Evolutionary conservation across 2,329 filamentous ascomycete genomes (phyloP), one percentile per base, ranked within the genome.

Genomic region (Hirsutella minnesotensis): DNA sequence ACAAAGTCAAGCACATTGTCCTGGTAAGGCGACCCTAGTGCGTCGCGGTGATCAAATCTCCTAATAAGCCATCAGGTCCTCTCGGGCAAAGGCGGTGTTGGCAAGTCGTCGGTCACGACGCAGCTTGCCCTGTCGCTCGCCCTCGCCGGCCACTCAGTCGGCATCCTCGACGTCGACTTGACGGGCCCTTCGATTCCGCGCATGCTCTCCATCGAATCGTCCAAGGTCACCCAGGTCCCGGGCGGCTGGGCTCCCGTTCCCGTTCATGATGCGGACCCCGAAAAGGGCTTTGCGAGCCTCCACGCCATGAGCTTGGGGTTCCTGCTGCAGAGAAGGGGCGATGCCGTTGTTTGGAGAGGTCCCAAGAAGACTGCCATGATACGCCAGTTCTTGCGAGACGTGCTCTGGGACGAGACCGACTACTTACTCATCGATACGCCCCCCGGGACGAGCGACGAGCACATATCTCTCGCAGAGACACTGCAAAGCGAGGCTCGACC

Each of bases 361-460:
- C 92, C 92, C 3, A 98, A 98, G 66, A 98, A 98, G 68, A 98
- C 92, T 4, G 92, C 92, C 40, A 98, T 98, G 92, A 87, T 98
- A 45, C 80, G 89, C 34, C 92, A 98, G 61, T 98, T 98, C 58
- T 70, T 98, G 22, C 83, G 85, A 1, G 89, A 95, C 56, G 89
- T 95, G 4, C 72, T 86, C 24, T 96, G 92, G 92, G 75, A 78
- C 42, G 75, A 81, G 20, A 77, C 86, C n/a, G 90, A 96, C 60
- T 96, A 86, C 57, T 72, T 98, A 1, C 75, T 98, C 46, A 86
- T 98, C 56, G 92, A 98, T 62, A 98, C 92, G 3, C 92, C 92
- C 12, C 92, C 92, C 0, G 92, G 92, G 3, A 98, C 92, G 2
- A 92, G 85, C 46, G 92, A 98, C 63, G 92, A 98, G 64, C 92